These are phyloP conservation scores for Arthrobotrys entomopaga DNA, from an alignment of 2,329 filamentous ascomycete species.

Conservation along the genomic window DNA sequence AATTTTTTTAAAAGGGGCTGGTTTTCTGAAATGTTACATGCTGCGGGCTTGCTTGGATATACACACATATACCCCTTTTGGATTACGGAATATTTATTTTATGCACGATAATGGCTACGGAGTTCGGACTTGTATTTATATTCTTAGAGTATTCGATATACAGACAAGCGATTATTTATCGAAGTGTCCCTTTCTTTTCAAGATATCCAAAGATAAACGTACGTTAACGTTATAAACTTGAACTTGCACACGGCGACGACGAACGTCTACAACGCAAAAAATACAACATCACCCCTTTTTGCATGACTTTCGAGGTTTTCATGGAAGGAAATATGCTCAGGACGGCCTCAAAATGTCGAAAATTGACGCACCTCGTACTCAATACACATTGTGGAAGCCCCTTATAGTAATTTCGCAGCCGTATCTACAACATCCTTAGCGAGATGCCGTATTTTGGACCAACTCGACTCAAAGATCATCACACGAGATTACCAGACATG, in stretches of 20 bases:
- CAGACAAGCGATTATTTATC: slow-evolving; percentile 6
- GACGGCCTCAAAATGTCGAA: slow-evolving; percentile 39
- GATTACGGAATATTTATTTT: slow-evolving; percentile 11
- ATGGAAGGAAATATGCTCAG: slow-evolving; percentile 21
- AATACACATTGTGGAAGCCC: neutral
- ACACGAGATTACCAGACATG: neutral
- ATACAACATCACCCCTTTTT: slow-evolving; percentile 17
- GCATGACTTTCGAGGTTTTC: neutral
- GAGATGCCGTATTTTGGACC: neutral
- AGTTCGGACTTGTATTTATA: slow-evolving; percentile 35
- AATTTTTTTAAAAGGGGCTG: slow-evolving; percentile 17
- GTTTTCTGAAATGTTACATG: slow-evolving; percentile 25
- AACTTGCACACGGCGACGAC: too few species aligned
- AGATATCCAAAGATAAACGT: too few species aligned
- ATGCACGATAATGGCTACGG: slow-evolving; percentile 22
- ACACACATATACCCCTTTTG: slow-evolving; percentile 26
- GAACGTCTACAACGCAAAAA: slow-evolving; percentile 33
- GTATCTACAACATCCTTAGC: neutral
- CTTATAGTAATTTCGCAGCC: neutral
- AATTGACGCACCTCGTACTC: slow-evolving; percentile 3
- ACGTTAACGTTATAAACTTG: too few species aligned
- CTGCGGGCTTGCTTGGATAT: slow-evolving; percentile 26
- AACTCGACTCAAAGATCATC: neutral
- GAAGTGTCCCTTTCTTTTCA: neutral
- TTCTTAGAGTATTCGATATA: slow-evolving; percentile 14